phyloP scores from a whole-genome alignment of 805 yeast genomes.

The Lipomyces spencermartinsiae region DNA sequence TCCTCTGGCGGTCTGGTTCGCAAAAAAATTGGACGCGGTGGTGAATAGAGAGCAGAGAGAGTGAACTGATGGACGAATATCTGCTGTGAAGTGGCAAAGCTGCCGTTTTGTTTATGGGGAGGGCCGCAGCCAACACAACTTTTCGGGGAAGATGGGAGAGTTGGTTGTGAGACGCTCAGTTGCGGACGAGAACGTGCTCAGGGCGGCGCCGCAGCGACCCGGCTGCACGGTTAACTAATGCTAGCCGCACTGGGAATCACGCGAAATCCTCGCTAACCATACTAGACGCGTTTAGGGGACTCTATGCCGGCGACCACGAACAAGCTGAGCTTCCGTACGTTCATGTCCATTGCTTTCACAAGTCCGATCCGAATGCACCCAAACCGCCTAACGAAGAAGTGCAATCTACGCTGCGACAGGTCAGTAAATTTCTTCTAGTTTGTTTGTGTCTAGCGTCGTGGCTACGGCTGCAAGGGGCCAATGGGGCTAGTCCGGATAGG shows the following conservation, averaged over 20 bases:
- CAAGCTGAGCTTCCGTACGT: slow-evolving; percentile 64
- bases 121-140: background rate
- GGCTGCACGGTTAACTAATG: background rate
- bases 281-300: slow-evolving; percentile 74
- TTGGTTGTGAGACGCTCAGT: background rate
- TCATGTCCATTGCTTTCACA: slow-evolving; percentile 92
- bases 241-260: background rate
- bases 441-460: background rate
- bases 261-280: background rate
- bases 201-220: too few relatives aligned
- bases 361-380: slow-evolving; percentile 75
- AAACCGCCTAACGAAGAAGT: slow-evolving; percentile 75
- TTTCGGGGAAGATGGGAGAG: background rate
- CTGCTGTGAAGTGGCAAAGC: background rate
- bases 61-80: background rate
- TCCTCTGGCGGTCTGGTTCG: background rate
- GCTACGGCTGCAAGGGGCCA: background rate
- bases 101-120: background rate
- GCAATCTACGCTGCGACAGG: slow-evolving; percentile 66
- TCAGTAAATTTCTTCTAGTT: slow-evolving; percentile 45
- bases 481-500: background rate
- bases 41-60: background rate
- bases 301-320: slow-evolving; percentile 56
- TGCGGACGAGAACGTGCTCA: background rate
- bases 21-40: background rate